These are phyloP conservation scores for Acacia pycnantha DNA, from an alignment of 331 rosid species.

Conservation along the genomic window DNA sequence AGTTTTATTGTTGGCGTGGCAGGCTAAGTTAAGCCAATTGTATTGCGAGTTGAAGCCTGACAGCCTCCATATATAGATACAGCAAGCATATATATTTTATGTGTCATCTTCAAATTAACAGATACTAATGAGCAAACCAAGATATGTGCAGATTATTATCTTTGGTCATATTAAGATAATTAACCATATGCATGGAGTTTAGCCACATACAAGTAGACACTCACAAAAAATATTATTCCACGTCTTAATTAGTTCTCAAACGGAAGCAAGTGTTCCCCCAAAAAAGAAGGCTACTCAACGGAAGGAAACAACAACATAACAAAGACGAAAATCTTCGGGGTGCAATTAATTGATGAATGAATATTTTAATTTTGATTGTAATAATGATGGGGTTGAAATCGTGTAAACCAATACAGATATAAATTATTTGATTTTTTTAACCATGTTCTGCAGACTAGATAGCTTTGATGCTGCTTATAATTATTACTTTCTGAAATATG, in stretches of 20 bases:
- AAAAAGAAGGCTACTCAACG: neutral
- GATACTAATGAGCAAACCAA: neutral
- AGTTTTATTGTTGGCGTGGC: neutral
- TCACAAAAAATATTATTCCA: too few species aligned
- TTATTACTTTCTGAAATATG: neutral
- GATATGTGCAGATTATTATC: neutral
- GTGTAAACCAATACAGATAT: neutral
- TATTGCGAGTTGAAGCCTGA: neutral
- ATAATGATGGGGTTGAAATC: neutral
- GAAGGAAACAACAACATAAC: neutral
- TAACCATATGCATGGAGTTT: too few species aligned
- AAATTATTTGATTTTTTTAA: neutral
- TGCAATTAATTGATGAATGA: neutral
- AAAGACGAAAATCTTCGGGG: neutral
- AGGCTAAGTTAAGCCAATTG: neutral
- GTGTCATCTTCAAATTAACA: neutral
- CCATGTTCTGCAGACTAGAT: constrained; percentile 1
- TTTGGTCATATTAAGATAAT: neutral
- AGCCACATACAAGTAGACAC: too few species aligned
- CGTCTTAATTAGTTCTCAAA: neutral
- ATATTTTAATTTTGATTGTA: neutral
- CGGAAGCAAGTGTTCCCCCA: neutral
- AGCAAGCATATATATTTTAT: neutral
- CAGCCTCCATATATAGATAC: neutral
- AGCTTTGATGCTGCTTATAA: constrained; percentile 2